Conservation (phyloP, 352 stramenopile genomes). For the Phytophthora quininea region DNA sequence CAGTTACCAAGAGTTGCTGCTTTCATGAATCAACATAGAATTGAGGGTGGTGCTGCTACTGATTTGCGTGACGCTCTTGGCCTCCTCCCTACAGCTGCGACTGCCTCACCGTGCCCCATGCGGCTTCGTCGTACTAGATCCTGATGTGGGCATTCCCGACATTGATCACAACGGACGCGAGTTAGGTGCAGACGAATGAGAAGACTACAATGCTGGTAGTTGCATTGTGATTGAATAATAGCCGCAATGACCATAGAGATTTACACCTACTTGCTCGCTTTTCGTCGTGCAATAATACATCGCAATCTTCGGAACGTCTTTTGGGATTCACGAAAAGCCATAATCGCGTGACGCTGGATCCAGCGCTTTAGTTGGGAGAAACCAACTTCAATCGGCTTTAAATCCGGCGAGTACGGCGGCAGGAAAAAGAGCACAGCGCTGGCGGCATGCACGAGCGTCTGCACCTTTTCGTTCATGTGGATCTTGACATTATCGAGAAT, state of each 20-base stretch:
- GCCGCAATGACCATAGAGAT: conserved; percentile 16
- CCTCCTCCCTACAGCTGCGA: conserved; percentile 4
- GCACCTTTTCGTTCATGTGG: conserved; percentile 25
- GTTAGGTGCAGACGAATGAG: background rate
- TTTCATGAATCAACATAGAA: conserved; percentile 4
- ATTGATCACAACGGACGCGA: conserved; percentile 2
- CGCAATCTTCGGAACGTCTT: conserved; percentile 4
- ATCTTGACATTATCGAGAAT: conserved; percentile 40
- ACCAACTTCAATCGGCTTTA: conserved; percentile 22
- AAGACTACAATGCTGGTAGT: no score
- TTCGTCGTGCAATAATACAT: conserved; percentile 7
- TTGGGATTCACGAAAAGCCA: conserved; percentile 14
- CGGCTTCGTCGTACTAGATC: no score
- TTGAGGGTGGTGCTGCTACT: conserved; percentile 1
- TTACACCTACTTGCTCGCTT: conserved; percentile 2
- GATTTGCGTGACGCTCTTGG: conserved; percentile 3
- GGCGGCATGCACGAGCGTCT: conserved; percentile 5
- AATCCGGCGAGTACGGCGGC: conserved; percentile 18
- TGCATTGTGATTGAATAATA: conserved; percentile 15
- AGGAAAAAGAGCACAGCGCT: conserved; percentile 21
- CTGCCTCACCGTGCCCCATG: background rate
- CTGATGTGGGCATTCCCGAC: background rate
- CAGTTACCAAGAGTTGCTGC: conserved; percentile 1
- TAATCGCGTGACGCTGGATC: conserved; percentile 11
- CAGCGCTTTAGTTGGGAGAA: conserved; percentile 23